These are phyloP conservation scores for Apiospora phragmitis DNA, from an alignment of 2,329 filamentous ascomycete species.

Conservation along the genomic window DNA sequence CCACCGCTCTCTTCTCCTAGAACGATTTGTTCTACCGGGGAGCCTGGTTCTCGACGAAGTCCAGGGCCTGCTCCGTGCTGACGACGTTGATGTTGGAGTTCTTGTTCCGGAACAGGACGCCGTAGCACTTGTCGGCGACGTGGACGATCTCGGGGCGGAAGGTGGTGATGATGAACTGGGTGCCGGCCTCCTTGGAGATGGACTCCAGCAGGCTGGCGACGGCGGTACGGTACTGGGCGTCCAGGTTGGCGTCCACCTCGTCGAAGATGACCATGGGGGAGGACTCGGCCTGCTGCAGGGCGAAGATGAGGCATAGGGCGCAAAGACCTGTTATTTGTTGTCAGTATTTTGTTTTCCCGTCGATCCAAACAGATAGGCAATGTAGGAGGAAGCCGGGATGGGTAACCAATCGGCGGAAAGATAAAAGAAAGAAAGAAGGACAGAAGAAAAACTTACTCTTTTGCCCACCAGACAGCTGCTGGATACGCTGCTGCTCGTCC, in stretches of 20 bases:
- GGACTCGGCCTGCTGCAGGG: slow-evolving; percentile 96
- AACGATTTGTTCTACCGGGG: slow-evolving; percentile 28
- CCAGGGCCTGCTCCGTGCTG: slow-evolving; percentile 79
- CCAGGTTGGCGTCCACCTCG: slow-evolving; percentile 97
- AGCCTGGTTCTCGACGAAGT: slow-evolving; percentile 88
- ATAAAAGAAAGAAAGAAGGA: not conserved
- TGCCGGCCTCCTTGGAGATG: slow-evolving; percentile 67
- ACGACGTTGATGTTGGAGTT: slow-evolving; percentile 93
- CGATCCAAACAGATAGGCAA: too few relatives aligned
- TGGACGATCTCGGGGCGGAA: slow-evolving; percentile 96
- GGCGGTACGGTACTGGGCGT: slow-evolving; percentile 95
- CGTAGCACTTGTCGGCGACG: slow-evolving; percentile 97
- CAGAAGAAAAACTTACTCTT: slow-evolving; percentile 68
- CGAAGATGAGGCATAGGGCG: slow-evolving; percentile 95
- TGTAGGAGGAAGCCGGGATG: too few relatives aligned
- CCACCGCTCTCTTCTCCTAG: not conserved
- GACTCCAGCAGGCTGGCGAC: slow-evolving; percentile 86
- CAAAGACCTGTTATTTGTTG: slow-evolving; percentile 67
- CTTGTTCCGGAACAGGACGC: slow-evolving; percentile 91
- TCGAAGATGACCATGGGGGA: slow-evolving; percentile 99
- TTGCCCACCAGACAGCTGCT: slow-evolving; percentile 94
- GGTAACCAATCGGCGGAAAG: too few relatives aligned
- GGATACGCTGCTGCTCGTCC: slow-evolving; percentile 96
- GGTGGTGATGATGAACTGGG: slow-evolving; percentile 96
- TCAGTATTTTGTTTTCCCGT: slow-evolving; percentile 16